A percentile compares a stretch with the other conserved stretches of the same genome.
These are phyloP conservation scores for Plasmodium gonderi DNA, from an alignment of 169 alveolate genomes.

Conservation along the genomic window DNA sequence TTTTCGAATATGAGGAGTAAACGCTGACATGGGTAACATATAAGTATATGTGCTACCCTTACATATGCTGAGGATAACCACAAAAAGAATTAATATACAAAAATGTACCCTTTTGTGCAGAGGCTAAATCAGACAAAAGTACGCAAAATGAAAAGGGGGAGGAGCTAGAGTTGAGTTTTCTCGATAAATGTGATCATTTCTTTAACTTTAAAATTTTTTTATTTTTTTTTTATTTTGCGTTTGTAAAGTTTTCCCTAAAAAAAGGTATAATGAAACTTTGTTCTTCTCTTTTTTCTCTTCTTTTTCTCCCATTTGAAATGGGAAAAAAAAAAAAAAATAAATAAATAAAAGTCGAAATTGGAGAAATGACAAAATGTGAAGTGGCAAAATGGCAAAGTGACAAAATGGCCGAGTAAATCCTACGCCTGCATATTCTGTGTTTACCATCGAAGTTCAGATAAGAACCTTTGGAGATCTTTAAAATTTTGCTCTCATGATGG, in stretches of 20 bases:
- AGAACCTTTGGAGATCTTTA: too few species aligned
- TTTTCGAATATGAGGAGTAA: too few species aligned
- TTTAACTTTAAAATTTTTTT: not conserved
- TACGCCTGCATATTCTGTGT: too few species aligned
- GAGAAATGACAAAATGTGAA: not conserved
- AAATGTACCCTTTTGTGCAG: not conserved
- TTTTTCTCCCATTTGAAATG: not conserved
- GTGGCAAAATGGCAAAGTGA: not conserved
- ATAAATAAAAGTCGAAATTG: not conserved
- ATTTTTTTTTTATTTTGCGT: not conserved
- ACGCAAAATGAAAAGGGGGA: not conserved
- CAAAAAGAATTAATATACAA: too few species aligned
- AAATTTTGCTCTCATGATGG: too few species aligned
- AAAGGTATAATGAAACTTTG: not conserved
- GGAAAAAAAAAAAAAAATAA: not conserved
- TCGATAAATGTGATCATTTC: not conserved
- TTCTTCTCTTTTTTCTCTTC: not conserved
- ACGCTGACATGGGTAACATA: too few species aligned
- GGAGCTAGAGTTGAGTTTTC: not conserved
- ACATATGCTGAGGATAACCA: too few species aligned
- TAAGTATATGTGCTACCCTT: too few species aligned
- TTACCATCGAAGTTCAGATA: too few species aligned
- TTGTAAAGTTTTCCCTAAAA: not conserved
- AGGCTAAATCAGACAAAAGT: not conserved
- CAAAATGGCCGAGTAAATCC: not conserved